A percentile compares a stretch with the other conserved stretches of the same genome.
These are phyloP conservation scores for Rhizopogon roseolus DNA, from an alignment of 768 basidiomycete genomes.

Conservation along the genomic window DNA sequence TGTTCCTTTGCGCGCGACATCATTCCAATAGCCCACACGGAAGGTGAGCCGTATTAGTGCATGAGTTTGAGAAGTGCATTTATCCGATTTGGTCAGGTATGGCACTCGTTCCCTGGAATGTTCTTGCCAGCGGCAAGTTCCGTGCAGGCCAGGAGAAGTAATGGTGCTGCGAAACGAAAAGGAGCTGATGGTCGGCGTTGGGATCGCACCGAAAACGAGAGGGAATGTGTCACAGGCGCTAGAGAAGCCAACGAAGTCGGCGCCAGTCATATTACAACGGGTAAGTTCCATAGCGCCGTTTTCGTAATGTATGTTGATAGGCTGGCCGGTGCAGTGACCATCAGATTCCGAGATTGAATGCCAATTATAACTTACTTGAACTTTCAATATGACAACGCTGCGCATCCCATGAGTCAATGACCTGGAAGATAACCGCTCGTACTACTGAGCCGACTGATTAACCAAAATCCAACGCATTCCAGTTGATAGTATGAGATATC, in stretches of 20 bases:
- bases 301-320: not conserved
- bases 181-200: conserved; percentile 24
- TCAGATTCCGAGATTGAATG: conserved; percentile 4
- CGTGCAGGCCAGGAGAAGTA: conserved; percentile 27
- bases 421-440: too few relatives aligned
- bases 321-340: conserved; percentile 20
- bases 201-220: conserved; percentile 44
- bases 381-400: too few relatives aligned
- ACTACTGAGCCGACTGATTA: too few relatives aligned
- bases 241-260: conserved; percentile 48
- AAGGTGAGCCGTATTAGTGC: conserved; percentile 9
- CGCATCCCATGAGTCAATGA: too few relatives aligned
- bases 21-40: conserved; percentile 27
- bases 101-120: conserved; percentile 34
- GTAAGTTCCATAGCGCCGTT: not conserved
- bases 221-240: conserved; percentile 36
- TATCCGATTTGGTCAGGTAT: conserved; percentile 14
- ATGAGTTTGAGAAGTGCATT: not conserved
- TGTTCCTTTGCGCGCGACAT: conserved; percentile 43
- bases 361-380: not conserved
- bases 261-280: conserved; percentile 38
- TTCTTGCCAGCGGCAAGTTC: conserved; percentile 30
- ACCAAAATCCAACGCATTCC: too few relatives aligned
- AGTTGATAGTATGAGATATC: too few relatives aligned
- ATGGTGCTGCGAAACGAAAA: conserved; percentile 22